phyloP scores from a whole-genome alignment of 148 eudicot species.

The Fagopyrum tataricum region DNA sequence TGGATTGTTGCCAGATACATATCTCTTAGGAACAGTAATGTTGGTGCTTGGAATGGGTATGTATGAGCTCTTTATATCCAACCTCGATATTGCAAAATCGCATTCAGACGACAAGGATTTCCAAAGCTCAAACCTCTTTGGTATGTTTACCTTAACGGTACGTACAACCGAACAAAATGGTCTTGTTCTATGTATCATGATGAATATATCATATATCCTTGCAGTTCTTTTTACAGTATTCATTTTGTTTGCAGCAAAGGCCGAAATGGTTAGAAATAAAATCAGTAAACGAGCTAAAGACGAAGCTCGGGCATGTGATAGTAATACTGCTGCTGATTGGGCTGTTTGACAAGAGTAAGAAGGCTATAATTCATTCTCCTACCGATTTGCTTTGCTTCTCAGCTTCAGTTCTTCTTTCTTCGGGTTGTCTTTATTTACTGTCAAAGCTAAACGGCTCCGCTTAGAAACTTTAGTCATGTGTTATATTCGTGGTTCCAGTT shows the following conservation, averaged over 20 bases:
- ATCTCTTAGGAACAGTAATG: slow-evolving; percentile 96
- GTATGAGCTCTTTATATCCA: slow-evolving; percentile 88
- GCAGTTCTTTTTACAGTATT: neutral
- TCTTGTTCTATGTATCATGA: neutral
- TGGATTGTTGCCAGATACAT: slow-evolving; percentile 75
- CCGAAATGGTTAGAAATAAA: slow-evolving; percentile 87
- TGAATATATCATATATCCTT: neutral
- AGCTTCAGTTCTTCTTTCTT: slow-evolving; percentile 78
- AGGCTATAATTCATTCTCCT: slow-evolving; percentile 55
- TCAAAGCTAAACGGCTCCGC: slow-evolving; percentile 62
- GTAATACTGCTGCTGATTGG: slow-evolving; percentile 93
- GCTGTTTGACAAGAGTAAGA: slow-evolving; percentile 78
- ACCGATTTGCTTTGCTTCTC: slow-evolving; percentile 86
- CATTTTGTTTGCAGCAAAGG: slow-evolving; percentile 52
- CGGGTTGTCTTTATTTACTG: slow-evolving; percentile 68
- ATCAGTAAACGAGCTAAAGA: slow-evolving; percentile 77
- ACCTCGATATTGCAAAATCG: slow-evolving; percentile 57
- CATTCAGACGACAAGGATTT: slow-evolving; percentile 24
- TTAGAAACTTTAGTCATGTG: slow-evolving; percentile 12
- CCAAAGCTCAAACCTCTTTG: slow-evolving; percentile 68
- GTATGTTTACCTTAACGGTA: slow-evolving; percentile 73
- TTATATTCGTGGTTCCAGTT: neutral
- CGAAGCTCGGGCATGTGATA: slow-evolving; percentile 91
- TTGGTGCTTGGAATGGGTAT: slow-evolving; percentile 97
- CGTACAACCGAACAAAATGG: neutral